Evolutionary conservation across 1,139 yeast species (phyloP).

Genomic region (Pichia sp.): DNA sequence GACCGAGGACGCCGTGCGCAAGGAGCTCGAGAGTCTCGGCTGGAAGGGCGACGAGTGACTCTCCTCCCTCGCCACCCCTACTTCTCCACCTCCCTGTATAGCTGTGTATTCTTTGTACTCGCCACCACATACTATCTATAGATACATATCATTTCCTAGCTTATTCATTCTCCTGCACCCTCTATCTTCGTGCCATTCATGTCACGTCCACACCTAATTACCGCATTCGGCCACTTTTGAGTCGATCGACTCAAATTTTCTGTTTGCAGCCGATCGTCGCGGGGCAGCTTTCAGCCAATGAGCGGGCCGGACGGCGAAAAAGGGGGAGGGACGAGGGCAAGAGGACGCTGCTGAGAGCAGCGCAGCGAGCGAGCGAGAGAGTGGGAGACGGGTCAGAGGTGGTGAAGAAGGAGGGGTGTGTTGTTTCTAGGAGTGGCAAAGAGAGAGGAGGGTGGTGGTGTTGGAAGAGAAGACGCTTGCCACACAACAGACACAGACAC

Average conservation of each 20-base stretch:
- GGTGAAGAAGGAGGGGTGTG: neutral
- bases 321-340: neutral
- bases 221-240: neutral
- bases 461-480: neutral
- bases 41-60: conserved; percentile 14
- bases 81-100: neutral
- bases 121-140: neutral
- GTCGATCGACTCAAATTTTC: neutral
- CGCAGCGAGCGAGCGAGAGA: neutral
- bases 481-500: conserved; percentile 2
- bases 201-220: neutral
- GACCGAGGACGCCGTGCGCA: conserved; percentile 76
- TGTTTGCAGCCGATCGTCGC: neutral
- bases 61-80: neutral
- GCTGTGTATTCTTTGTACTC: neutral
- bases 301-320: neutral
- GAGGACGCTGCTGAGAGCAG: neutral
- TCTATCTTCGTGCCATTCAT: neutral
- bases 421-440: neutral
- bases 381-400: neutral
- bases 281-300: conserved; percentile 20
- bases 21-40: conserved; percentile 56
- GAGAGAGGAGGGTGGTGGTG: neutral
- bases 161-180: neutral
- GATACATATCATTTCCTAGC: neutral